A percentile compares a stretch with the other conserved stretches of the same genome.
Evolutionary conservation across 163 green algal genomes (phyloP).

Genomic region (Scenedesmus sp.): DNA sequence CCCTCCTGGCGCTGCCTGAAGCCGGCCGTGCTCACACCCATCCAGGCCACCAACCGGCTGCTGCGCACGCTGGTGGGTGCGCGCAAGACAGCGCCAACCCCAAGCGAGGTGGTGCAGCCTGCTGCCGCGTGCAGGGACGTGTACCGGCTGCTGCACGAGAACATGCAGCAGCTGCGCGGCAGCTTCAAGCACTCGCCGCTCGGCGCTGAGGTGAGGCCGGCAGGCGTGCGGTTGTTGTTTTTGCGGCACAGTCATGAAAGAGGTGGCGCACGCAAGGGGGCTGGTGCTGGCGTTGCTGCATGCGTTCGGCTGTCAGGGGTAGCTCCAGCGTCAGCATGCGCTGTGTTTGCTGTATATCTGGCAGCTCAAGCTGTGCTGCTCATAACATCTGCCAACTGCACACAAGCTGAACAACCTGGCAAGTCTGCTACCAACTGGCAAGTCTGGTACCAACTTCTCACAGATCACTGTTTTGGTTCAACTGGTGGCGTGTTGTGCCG

Average conservation of each 20-base stretch:
- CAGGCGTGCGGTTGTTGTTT: not conserved
- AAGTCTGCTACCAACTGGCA: too few relatives aligned
- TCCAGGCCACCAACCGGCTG: slow-evolving; percentile 55
- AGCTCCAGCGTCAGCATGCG: too few relatives aligned
- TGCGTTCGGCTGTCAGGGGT: too few relatives aligned
- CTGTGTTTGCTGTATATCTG: too few relatives aligned
- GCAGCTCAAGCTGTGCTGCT: too few relatives aligned
- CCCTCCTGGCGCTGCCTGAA: slow-evolving; percentile 62
- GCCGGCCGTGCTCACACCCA: slow-evolving; percentile 46
- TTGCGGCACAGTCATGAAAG: too few relatives aligned
- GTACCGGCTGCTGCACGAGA: slow-evolving; percentile 54
- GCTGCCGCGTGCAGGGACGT: slow-evolving; percentile 34
- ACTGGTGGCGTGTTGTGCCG: too few relatives aligned
- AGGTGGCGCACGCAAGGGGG: not conserved
- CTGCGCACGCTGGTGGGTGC: slow-evolving; percentile 52
- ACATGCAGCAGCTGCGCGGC: slow-evolving; percentile 30
- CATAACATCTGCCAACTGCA: too few relatives aligned
- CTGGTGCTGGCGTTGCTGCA: not conserved
- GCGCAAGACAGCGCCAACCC: slow-evolving; percentile 45
- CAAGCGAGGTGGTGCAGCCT: slow-evolving; percentile 33
- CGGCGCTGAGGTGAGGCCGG: slow-evolving; percentile 14
- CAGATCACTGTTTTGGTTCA: too few relatives aligned
- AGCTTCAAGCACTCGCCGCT: slow-evolving; percentile 34
- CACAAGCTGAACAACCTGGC: too few relatives aligned
- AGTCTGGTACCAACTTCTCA: too few relatives aligned